phyloP scores from a whole-genome alignment of 169 alveolate species.

The Plasmodium ovale region DNA sequence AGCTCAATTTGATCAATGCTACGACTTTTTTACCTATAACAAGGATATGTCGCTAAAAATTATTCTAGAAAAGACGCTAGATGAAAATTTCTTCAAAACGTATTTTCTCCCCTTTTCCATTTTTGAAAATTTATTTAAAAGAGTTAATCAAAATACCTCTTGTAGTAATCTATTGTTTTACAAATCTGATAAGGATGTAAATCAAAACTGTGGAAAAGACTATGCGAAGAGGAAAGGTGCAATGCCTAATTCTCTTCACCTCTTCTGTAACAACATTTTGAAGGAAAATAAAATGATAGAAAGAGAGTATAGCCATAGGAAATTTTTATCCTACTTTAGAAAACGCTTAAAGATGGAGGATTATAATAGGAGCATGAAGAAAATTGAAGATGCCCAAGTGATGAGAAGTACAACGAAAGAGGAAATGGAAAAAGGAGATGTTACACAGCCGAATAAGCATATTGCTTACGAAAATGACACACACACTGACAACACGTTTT shows the following conservation, averaged over 20 bases:
- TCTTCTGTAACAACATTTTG: neutral
- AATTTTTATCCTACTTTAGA: slow-evolving; percentile 22
- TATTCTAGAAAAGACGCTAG: slow-evolving; percentile 25
- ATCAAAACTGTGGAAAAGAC: neutral
- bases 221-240: neutral
- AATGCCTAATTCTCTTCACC: neutral
- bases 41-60: slow-evolving; percentile 23
- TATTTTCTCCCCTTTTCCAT: slow-evolving; percentile 56
- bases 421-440: neutral
- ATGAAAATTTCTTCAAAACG: slow-evolving; percentile 13
- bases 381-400: neutral
- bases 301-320: neutral
- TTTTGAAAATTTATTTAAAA: slow-evolving; percentile 46
- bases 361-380: slow-evolving; percentile 1
- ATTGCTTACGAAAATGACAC: too few species aligned
- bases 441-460: too few species aligned
- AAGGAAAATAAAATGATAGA: slow-evolving; percentile 15
- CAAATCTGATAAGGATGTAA: neutral
- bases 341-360: slow-evolving; percentile 7
- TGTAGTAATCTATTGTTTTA: neutral
- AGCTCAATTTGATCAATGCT: slow-evolving; percentile 11
- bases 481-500: too few species aligned
- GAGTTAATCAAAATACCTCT: neutral
- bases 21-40: slow-evolving; percentile 46
- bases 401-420: neutral